These are phyloP conservation scores for Penicillium sp. DNA, from an alignment of 2,329 filamentous ascomycete species.

Conservation along the genomic window DNA sequence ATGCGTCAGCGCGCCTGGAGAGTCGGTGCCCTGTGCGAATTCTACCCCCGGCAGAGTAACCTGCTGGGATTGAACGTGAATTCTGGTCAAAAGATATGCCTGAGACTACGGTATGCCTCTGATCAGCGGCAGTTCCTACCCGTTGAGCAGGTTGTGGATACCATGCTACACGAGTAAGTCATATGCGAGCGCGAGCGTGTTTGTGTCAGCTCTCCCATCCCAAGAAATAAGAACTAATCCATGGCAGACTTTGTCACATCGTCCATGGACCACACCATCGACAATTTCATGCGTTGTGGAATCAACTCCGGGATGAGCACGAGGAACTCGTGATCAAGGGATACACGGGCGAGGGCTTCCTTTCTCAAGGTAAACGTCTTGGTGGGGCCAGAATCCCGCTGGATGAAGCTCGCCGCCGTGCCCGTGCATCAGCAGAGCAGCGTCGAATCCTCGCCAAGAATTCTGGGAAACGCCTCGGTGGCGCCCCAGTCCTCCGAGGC, in stretches of 20 bases:
- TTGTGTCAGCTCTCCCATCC: background rate
- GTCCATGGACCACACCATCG: conserved; percentile 77
- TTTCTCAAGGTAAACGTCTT: conserved; percentile 69
- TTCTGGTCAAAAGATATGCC: conserved; percentile 71
- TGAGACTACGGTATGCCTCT: conserved; percentile 73
- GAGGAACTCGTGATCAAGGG: conserved; percentile 73
- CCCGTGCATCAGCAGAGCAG: conserved; percentile 71
- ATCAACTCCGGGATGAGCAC: conserved; percentile 83
- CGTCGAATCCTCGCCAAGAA: conserved; percentile 57
- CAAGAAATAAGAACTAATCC: conserved; percentile 11
- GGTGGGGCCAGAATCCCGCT: conserved; percentile 65
- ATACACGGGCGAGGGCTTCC: conserved; percentile 86
- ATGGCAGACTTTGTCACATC: conserved; percentile 68
- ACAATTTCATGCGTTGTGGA: conserved; percentile 81
- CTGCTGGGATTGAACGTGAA: conserved; percentile 81
- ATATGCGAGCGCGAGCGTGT: background rate
- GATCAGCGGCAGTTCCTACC: conserved; percentile 76
- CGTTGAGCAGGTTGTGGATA: conserved; percentile 77
- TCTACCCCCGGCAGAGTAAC: conserved; percentile 71
- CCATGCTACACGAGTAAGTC: conserved; percentile 78
- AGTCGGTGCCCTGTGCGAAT: conserved; percentile 76
- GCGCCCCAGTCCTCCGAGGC: conserved; percentile 55
- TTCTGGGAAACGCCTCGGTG: conserved; percentile 71
- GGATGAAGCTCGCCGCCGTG: conserved; percentile 71
- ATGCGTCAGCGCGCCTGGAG: conserved; percentile 85